Base-by-base conservation (phyloP, 1,284 basidiomycete genomes). In the Cryptococcus deneoformans region DNA sequence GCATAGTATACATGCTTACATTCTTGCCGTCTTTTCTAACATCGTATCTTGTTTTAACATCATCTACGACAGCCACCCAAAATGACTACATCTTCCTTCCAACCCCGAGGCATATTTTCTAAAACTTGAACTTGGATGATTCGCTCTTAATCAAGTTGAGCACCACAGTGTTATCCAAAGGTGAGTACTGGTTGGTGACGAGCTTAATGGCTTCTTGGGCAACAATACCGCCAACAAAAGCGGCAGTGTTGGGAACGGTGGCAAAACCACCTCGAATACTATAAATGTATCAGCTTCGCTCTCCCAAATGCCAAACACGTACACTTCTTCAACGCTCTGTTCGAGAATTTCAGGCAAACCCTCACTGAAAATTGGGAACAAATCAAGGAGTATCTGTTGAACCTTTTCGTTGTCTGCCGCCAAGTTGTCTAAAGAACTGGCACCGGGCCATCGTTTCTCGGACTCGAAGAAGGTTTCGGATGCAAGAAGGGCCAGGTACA, bases 131-230 rank as follows among this genome's bases (percentile, higher is more conserved):
- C 61, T 75, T 77, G 38, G 70, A 69, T 16, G 73, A 65, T 42
- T 66, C 61, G 43, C 72, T 73, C 61, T 75, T 73, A 51, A 98
- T 85, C 59, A 97, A 83, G 79, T 99, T 93, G 53, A 95, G 82
- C 34, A 92, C 81, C 64, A 89, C 91, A 60, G 87, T 88, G 20
- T 92, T 91, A 67, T 89, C 86, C 57, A 96, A 83, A 2, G 95
- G 95, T 20, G 92, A 83, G 75, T 99, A 99, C 78, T 99, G 96
- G 71, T 87, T 87, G 60, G 95, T 98, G 67, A 97, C 88, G 77
- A 98, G 83, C 82, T 99, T 99, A 83, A 99, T 98, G 6, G 87
- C 86, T 77, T 99, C 96, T 69, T 99, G 96, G n/a, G 92, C 92
- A 34, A 94, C 89, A 16, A 99, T 77, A 0, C 95, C 96, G 12